Evolutionary conservation across 108 stramenopile genomes (phyloP).

Genomic region (Parmales sp.): DNA sequence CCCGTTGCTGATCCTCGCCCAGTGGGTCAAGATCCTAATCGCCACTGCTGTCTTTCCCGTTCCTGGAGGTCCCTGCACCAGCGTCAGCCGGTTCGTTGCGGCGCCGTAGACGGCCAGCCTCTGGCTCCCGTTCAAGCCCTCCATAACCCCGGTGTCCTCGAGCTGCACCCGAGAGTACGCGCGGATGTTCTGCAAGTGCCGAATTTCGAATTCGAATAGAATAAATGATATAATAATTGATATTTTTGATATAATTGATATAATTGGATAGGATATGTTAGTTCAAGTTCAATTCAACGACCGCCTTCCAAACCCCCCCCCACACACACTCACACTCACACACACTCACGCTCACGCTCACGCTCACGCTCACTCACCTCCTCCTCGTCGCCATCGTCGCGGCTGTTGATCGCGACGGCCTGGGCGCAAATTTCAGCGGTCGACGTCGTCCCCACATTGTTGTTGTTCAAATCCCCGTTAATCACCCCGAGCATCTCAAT

Average conservation of each 20-base stretch:
- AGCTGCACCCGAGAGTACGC: slow-evolving; percentile 53
- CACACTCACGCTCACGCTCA: slow-evolving; percentile 15
- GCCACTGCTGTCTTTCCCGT: slow-evolving; percentile 80
- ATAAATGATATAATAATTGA: too few relatives aligned
- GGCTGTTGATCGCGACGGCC: slow-evolving; percentile 57
- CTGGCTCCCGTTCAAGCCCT: slow-evolving; percentile 74
- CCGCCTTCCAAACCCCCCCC: too few relatives aligned
- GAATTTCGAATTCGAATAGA: too few relatives aligned
- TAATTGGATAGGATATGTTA: too few relatives aligned
- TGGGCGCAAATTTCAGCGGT: slow-evolving; percentile 75
- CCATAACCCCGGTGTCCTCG: slow-evolving; percentile 67
- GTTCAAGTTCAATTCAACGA: too few relatives aligned
- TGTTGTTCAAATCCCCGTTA: slow-evolving; percentile 36
- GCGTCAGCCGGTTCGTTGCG: slow-evolving; percentile 67
- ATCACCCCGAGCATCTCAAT: slow-evolving; percentile 54
- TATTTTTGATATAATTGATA: too few relatives aligned
- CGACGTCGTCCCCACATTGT: slow-evolving; percentile 44
- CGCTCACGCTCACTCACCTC: slow-evolving; percentile 25
- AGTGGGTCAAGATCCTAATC: slow-evolving; percentile 75
- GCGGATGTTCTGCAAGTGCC: slow-evolving; percentile 49
- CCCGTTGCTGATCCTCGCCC: slow-evolving; percentile 55
- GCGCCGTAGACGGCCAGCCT: slow-evolving; percentile 78
- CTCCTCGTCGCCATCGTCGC: slow-evolving; percentile 33
- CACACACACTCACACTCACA: too few relatives aligned
- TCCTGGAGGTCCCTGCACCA: slow-evolving; percentile 79